These are phyloP conservation scores for Meira nashicola DNA, from an alignment of 1,284 basidiomycete species.

Conservation along the genomic window DNA sequence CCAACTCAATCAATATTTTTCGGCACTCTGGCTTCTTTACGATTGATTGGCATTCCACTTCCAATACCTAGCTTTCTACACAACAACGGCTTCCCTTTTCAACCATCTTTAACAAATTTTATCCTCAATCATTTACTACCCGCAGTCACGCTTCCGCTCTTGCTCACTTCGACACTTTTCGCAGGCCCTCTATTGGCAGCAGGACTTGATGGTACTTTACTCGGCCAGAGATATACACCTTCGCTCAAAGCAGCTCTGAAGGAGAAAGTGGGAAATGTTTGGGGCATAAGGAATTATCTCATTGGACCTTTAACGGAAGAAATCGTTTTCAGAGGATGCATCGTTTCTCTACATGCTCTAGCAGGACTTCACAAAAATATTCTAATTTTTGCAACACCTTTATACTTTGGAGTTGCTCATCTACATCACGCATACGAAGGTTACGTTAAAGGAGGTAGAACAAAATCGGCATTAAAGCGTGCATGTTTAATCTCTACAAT, in stretches of 20 bases:
- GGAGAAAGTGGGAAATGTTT: constrained; percentile 56
- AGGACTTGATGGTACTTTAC: constrained; percentile 62
- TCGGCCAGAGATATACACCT: constrained; percentile 58
- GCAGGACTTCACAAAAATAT: constrained; percentile 62
- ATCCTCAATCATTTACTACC: constrained; percentile 11
- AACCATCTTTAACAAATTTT: constrained; percentile 17
- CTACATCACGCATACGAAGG: constrained; percentile 83
- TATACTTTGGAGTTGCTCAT: constrained; percentile 83
- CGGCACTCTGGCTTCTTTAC: constrained; percentile 17
- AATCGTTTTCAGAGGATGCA: constrained; percentile 79
- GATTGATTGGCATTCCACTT: constrained; percentile 30
- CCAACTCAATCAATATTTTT: constrained; percentile 19
- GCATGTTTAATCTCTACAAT: constrained; percentile 65
- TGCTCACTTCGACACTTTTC: constrained; percentile 74
- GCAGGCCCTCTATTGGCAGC: constrained; percentile 72
- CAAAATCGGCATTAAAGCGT: constrained; percentile 60
- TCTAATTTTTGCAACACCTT: constrained; percentile 74
- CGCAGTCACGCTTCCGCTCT: constrained; percentile 56
- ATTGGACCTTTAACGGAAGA: constrained; percentile 89
- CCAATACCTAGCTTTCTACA: constrained; percentile 27
- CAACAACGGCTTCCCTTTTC: constrained; percentile 25
- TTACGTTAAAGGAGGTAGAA: constrained; percentile 60
- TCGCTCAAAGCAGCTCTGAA: constrained; percentile 52
- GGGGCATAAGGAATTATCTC: constrained; percentile 70
- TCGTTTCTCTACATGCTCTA: constrained; percentile 60